Evolutionary conservation across 2,329 filamentous ascomycete species (phyloP).

Genomic region (Sordariomycetes sp.): DNA sequence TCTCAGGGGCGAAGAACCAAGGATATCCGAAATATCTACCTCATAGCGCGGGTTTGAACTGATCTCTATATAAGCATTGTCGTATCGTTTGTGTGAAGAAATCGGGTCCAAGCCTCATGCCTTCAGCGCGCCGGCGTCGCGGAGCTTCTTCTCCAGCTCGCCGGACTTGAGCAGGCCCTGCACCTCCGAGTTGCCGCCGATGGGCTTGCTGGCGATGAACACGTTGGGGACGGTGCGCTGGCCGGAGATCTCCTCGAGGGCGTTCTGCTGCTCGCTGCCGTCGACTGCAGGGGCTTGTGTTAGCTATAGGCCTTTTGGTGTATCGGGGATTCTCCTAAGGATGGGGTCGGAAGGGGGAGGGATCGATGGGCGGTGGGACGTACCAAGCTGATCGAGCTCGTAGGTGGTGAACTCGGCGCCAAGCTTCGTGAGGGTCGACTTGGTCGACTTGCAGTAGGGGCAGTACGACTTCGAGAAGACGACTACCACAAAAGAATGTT

Average conservation of each 20-base stretch:
- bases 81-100: not conserved
- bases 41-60: not conserved
- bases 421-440: constrained; percentile 58
- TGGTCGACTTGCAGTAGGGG: constrained; percentile 78
- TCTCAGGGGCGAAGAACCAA: not conserved
- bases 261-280: constrained; percentile 70
- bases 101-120: constrained; percentile 19
- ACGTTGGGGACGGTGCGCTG: constrained; percentile 94
- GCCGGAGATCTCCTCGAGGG: constrained; percentile 66
- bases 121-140: constrained; percentile 29
- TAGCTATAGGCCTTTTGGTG: not conserved
- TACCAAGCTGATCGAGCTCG: constrained; percentile 57
- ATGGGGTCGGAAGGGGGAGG: not conserved
- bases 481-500: constrained; percentile 32
- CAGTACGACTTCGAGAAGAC: constrained; percentile 98
- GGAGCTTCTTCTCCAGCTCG: constrained; percentile 28
- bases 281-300: constrained; percentile 49
- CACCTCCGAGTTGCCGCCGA: constrained; percentile 91
- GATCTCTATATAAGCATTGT: not conserved
- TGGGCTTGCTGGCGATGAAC: constrained; percentile 83
- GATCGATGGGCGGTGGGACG: not conserved
- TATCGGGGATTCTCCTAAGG: not conserved
- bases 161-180: constrained; percentile 40
- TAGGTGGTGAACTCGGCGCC: constrained; percentile 64
- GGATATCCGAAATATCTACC: not conserved